Base-by-base conservation (phyloP, 2,329 filamentous ascomycete genomes). In the Ceratocystis cubensis region DNA sequence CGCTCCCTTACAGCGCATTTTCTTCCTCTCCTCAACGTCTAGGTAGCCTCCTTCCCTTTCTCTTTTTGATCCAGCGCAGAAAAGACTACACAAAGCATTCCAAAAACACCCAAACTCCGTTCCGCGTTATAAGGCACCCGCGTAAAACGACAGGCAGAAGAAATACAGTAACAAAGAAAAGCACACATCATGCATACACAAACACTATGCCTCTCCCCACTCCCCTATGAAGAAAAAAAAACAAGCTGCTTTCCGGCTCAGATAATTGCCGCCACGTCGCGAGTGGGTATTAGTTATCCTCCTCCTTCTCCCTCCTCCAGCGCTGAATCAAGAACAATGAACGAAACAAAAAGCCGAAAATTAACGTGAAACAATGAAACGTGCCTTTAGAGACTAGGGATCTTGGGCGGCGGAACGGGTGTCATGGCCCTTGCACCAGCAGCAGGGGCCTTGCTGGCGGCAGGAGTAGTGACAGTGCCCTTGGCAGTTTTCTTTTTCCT, bases 81-180 rank as follows among this genome's bases (percentile, higher is more conserved):
- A 37, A 59, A 33, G 28, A 59, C 25, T 17, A 37, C 17, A 37
- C 28, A 37, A 59, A 59, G 56, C 56, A 59, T 37, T 28, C 56
- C 56, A 59, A 59, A 59, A 59, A 59, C 28, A 59, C 56, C 56
- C 13, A 59, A 59, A 59, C 56, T 59, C 56, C 56, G 7, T n/a
- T 37, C 28, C 15, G 30, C 56, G 25, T 59, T n/a, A n/a, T 30
- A 25, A 59, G 28, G 37, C 37, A 41, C 37, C 37, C 22, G 33
- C 15, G 22, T 30, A 59, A 20, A 59, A 59, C 28, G n/a, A 37
- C 22, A 37, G 56, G 56, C 10, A 20, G 17, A 59, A 59, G 25
- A 59, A 59, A 41, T 41, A 41, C 28, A 59, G 28, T 37, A 37
- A 41, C 28, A 33, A 59, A 10, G 28, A 59, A 59, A 37, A 22